These are phyloP conservation scores for Bjerkandera adusta DNA, from an alignment of 1,284 basidiomycete species.

Conservation along the genomic window DNA sequence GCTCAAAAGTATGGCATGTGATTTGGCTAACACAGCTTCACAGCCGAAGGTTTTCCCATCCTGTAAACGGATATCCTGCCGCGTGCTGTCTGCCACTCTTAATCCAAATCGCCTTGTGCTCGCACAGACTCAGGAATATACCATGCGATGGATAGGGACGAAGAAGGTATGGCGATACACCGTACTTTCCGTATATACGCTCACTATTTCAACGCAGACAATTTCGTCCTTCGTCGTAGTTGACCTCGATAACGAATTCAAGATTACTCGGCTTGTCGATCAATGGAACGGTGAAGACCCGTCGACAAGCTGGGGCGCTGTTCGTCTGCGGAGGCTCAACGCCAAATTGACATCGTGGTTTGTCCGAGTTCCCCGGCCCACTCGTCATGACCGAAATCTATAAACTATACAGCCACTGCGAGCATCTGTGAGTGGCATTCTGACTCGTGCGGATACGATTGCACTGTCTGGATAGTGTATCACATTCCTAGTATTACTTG, in stretches of 20 bases:
- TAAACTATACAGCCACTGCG: no score
- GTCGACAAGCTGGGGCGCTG: slow-evolving; percentile 44
- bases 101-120: slow-evolving; percentile 57
- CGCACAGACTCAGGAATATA: slow-evolving; percentile 62
- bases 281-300: slow-evolving; percentile 61
- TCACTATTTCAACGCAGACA: slow-evolving; percentile 22
- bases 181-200: background rate
- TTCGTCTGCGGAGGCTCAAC: slow-evolving; percentile 45
- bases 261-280: slow-evolving; percentile 58
- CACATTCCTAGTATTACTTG: no score
- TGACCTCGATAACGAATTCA: slow-evolving; percentile 60
- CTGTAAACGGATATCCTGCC: slow-evolving; percentile 47
- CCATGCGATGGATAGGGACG: slow-evolving; percentile 44
- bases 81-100: slow-evolving; percentile 56
- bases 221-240: slow-evolving; percentile 62
- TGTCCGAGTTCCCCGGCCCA: slow-evolving; percentile 21
- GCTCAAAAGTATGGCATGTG: no score
- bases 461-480: no score
- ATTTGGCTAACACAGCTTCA: background rate
- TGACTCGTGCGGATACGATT: no score
- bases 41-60: slow-evolving; percentile 56
- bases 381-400: background rate
- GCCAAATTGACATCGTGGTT: slow-evolving; percentile 52
- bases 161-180: slow-evolving; percentile 43
- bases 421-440: no score